Evolutionary conservation across 1,139 yeast genomes (phyloP).

Genomic region (Pneumocystis carinii): DNA sequence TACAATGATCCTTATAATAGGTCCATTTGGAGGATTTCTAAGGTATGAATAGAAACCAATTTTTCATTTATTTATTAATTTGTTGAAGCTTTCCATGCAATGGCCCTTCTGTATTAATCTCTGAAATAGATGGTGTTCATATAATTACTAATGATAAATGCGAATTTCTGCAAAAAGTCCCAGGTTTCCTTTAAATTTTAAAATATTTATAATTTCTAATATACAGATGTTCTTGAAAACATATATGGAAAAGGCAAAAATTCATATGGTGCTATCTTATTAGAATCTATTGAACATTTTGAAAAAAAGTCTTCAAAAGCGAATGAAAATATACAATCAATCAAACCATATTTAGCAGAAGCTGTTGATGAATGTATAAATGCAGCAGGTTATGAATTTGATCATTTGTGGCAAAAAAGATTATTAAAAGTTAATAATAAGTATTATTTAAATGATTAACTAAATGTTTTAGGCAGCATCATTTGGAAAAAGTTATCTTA

Average conservation of each 20-base stretch:
- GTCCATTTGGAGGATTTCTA: constrained; percentile 50
- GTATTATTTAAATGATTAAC: background rate
- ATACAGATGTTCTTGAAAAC: constrained; percentile 32
- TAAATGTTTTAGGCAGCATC: constrained; percentile 41
- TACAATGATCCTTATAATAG: constrained; percentile 56
- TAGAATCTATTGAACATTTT: constrained; percentile 69
- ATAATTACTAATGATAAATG: constrained; percentile 44
- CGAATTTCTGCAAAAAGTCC: constrained; percentile 55
- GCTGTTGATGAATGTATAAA: constrained; percentile 62
- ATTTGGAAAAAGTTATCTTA: constrained; percentile 64
- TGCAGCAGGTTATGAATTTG: constrained; percentile 68
- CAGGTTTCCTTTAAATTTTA: constrained; percentile 18
- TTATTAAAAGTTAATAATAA: constrained; percentile 31
- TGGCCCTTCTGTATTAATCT: constrained; percentile 9
- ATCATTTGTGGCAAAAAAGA: constrained; percentile 63
- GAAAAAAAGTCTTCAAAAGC: constrained; percentile 66
- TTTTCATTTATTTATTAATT: constrained; percentile 22
- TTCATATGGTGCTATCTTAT: constrained; percentile 63
- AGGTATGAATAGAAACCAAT: constrained; percentile 32
- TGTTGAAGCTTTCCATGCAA: background rate
- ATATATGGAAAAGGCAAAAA: constrained; percentile 73
- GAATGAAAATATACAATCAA: constrained; percentile 55
- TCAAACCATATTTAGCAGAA: constrained; percentile 36
- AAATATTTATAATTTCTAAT: background rate
- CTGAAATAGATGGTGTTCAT: constrained; percentile 60